Base-by-base conservation (phyloP, 1,284 basidiomycete species). In the Ganoderma boninense region DNA sequence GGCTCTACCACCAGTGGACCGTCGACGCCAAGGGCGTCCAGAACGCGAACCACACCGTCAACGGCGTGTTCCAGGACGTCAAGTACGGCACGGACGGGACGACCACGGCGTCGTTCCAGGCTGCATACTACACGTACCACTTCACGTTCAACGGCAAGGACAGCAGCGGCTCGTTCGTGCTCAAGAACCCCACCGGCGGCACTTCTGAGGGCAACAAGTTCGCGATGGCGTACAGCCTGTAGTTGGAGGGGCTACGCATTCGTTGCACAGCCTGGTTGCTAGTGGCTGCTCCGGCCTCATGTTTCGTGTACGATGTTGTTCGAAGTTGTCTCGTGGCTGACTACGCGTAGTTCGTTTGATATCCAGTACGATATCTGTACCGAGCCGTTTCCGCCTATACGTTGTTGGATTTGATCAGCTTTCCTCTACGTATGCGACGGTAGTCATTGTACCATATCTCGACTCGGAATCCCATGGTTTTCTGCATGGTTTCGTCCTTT, bases 1-100 rank as follows among this genome's bases (percentile, higher is more conserved):
- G 67, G n/a, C 44, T 69, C 18, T 69, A 69, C 35, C 35, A 46
- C 42, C 20, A 69, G 57, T 69, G 67, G 67, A 65, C 63, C 13
- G 46, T 35, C 29, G 56, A 65, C 63, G 63, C n/a, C 6, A 7
- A 54, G 4, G 67, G 54, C 11, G 40, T 32, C 11, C 8, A 20
- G 35, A 69, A 69, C 43, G 35, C 35, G 61, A 38, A 32, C 56
- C 49, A 1, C 11, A 1, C 13, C 54, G 59, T 61, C 59, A 42
- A 42, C 10, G 59, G 59, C 32, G 38, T 23, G 1, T 61, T 61
- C 59, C 32, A 61, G 35, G n/a, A 61, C 32, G 59, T 61, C 59
- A 20, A 35, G 20, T 14, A 18, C n/a, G 38, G 20, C 18, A 16
- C 23, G 29, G 32, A n/a, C 59, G 59, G 59, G 7, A 23, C 11